A percentile compares a stretch with the other conserved stretches of the same genome.
phyloP scores from a whole-genome alignment of 2,329 filamentous ascomycete species.

The Gnomoniopsis smithogilvyi region DNA sequence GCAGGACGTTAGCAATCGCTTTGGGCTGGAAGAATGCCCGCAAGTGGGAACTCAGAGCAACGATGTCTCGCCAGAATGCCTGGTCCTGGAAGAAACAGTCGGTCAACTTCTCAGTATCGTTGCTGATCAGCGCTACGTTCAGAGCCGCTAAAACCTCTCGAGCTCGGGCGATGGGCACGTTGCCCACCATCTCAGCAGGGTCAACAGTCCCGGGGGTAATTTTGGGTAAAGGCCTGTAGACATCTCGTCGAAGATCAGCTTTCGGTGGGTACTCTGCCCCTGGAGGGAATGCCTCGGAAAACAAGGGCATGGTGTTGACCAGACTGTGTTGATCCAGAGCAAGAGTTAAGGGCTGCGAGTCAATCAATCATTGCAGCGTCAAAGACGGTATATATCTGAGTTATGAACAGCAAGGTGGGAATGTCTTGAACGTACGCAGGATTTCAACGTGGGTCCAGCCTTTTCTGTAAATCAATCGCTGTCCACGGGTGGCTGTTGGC shows the following conservation, averaged over 20 bases:
- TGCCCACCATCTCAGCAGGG: constrained; percentile 2
- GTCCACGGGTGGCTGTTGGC: no score
- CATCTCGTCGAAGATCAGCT: constrained; percentile 4
- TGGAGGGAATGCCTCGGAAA: background rate
- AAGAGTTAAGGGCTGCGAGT: no score
- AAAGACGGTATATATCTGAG: no score
- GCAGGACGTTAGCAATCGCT: constrained; percentile 17
- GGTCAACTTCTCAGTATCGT: constrained; percentile 22
- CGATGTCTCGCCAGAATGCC: constrained; percentile 33
- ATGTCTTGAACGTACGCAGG: no score
- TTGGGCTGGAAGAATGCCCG: constrained; percentile 27
- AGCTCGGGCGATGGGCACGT: constrained; percentile 9
- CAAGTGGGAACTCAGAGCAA: constrained; percentile 33
- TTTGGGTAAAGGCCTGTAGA: constrained; percentile 3
- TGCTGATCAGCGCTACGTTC: constrained; percentile 20
- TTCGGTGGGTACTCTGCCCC: background rate
- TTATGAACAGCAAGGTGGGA: no score
- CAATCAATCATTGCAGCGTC: no score
- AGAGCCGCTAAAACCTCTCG: constrained; percentile 17
- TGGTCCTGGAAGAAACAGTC: constrained; percentile 29
- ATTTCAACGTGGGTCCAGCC: no score
- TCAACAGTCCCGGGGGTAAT: constrained; percentile 10
- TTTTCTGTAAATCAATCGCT: no score
- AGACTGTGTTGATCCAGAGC: no score
- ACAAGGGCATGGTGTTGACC: background rate